Percentiles rank a stretch among this genome's conserved stretches.
phyloP scores from a whole-genome alignment of 2,329 filamentous ascomycete species.

The Thielaviopsis cerberus region DNA sequence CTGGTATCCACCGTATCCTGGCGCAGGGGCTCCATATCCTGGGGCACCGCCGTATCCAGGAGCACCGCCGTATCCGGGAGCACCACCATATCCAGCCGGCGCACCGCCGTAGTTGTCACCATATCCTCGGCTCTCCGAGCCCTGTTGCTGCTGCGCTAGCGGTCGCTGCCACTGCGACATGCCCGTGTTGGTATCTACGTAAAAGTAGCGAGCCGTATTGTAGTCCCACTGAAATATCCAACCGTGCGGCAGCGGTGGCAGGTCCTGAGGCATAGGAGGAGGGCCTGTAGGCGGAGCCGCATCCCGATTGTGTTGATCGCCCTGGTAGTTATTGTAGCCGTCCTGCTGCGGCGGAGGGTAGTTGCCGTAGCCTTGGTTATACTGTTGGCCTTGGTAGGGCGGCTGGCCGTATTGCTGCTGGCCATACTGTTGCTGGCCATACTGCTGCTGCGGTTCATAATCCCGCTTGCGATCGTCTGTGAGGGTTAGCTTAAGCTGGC shows the following conservation, averaged over 20 bases:
- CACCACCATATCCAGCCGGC: no score
- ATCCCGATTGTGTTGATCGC: not conserved
- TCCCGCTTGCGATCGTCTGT: not conserved
- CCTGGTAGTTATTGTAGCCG: conserved; percentile 5
- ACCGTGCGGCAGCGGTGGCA: conserved; percentile 37
- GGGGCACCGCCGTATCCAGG: conserved; percentile 12
- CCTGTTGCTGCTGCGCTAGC: conserved; percentile 15
- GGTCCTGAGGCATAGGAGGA: conserved; percentile 15
- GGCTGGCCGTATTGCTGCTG: not conserved
- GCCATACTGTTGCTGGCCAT: not conserved
- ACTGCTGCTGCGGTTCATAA: not conserved
- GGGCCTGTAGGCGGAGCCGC: no score
- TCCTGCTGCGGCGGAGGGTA: conserved; percentile 13
- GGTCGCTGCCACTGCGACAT: conserved; percentile 46
- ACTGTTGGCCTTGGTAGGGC: no score
- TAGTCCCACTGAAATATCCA: conserved; percentile 48
- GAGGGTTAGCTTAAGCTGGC: conserved; percentile 7
- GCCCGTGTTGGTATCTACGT: conserved; percentile 41
- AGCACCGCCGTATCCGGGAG: conserved; percentile 11
- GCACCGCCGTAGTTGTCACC: conserved; percentile 10
- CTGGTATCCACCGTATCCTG: conserved; percentile 12
- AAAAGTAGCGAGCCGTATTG: conserved; percentile 43
- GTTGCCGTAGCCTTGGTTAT: conserved; percentile 6
- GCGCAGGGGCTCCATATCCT: conserved; percentile 7
- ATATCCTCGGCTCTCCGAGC: conserved; percentile 5